A percentile compares a stretch with the other conserved stretches of the same genome.
Conservation (phyloP, 169 alveolate species). For the Plasmodium inui region DNA sequence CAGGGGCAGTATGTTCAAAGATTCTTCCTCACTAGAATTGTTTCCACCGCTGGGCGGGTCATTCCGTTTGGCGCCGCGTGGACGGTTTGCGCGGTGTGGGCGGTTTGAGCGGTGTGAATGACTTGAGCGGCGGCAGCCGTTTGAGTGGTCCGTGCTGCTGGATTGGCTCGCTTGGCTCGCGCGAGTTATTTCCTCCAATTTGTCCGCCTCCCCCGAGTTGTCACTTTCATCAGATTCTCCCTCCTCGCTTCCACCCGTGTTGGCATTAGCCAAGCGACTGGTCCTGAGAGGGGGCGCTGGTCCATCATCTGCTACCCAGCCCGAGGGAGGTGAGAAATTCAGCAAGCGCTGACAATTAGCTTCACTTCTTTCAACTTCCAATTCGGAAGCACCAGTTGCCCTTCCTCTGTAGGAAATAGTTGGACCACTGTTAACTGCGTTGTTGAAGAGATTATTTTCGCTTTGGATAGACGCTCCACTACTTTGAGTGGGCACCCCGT, state of each 20-base stretch:
- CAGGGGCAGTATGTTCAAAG: slow-evolving; percentile 47
- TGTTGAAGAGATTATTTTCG: background rate
- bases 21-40: background rate
- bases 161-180: background rate
- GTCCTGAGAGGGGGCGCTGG: background rate
- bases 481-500: background rate
- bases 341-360: background rate
- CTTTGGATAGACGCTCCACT: background rate
- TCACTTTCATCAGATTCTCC: background rate
- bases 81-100: background rate
- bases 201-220: background rate
- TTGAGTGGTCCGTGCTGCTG: background rate
- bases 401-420: background rate
- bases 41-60: background rate
- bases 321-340: background rate
- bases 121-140: background rate
- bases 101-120: background rate
- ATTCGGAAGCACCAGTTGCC: background rate
- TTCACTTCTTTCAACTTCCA: background rate
- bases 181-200: background rate
- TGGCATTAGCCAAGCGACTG: background rate
- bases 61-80: background rate
- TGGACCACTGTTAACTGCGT: background rate
- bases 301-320: background rate
- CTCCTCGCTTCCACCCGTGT: background rate